Evolutionary conservation across 352 stramenopile species (phyloP), one percentile per base, ranked within the genome.

Genomic region (Ophiocytium majus): DNA sequence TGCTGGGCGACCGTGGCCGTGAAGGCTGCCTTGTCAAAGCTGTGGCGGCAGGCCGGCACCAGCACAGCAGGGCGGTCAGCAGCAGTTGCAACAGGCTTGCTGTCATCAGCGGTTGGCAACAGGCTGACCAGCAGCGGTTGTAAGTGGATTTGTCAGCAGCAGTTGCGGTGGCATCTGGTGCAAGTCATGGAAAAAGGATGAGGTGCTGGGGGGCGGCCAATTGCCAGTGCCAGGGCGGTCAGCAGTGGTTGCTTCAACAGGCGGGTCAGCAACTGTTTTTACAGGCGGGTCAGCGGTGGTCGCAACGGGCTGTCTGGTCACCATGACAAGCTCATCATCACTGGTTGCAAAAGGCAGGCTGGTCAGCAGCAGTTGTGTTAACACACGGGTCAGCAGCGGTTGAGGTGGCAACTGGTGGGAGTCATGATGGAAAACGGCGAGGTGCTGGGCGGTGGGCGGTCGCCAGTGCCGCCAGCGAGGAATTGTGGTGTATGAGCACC

Each of bases 11-110:
- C 64, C 31, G 17, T 17, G 5, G 17, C 64, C 5, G 64, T 17
- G 34, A 76, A 76, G 31, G 64, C 64, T 5, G 31, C 5, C 64
- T 76, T 76, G 34, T 76, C 64, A 17, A 76, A 76, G 5, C 64
- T 57, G 43, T 14, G 43, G 43, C 43, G 43, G 5, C 64, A 76
- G 31, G 34, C 31, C 5, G 5, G 64, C 64, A 37, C 17, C 34
- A 76, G 17, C 19, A 28, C 17, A 66, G 17, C 57, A 66, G 28
- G 28, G 28, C 17, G 28, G 57, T 66, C 57, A 66, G 19, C 28
- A 66, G 28, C 57, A 66, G 57, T 66, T 23, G 57, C 57, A 23
- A 28, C 57, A 66, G 28, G 28, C 28, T 19, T 28, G 19, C 57
- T 66, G 19, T 66, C 28, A 66, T 66, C 57, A 66, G 28, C n/a